These are phyloP conservation scores for Yamadazyma sp. DNA, from an alignment of 1,139 yeast species.

Conservation along the genomic window DNA sequence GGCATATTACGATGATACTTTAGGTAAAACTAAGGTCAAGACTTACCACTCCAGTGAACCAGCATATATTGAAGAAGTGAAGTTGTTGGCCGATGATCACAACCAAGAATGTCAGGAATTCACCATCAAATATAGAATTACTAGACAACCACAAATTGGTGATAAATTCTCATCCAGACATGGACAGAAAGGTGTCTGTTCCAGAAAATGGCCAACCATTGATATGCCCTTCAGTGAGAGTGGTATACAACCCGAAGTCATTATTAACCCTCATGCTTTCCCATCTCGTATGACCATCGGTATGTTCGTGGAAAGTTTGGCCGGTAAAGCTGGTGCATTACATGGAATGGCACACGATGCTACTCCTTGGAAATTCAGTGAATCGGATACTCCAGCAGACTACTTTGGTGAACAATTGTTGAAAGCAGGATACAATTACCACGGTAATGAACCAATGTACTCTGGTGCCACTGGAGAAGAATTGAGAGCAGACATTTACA, in stretches of 20 bases:
- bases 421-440: conserved; percentile 91
- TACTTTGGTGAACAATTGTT: conserved; percentile 90
- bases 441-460: conserved; percentile 98
- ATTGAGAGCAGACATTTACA: conserved; percentile 89
- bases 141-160: conserved; percentile 94
- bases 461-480: conserved; percentile 99
- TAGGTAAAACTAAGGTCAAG: conserved; percentile 88
- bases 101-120: conserved; percentile 81
- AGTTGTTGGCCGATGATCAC: conserved; percentile 84
- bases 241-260: conserved; percentile 96
- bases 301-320: conserved; percentile 97
- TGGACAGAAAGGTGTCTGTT: conserved; percentile 99
- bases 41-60: conserved; percentile 94
- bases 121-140: conserved; percentile 86
- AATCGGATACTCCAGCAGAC: conserved; percentile 94
- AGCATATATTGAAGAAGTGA: conserved; percentile 93
- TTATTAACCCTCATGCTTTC: conserved; percentile 98
- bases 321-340: conserved; percentile 97
- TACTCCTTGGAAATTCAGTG: conserved; percentile 94
- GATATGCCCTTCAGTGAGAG: conserved; percentile 97
- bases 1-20: conserved; percentile 88
- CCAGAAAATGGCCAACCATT: conserved; percentile 95
- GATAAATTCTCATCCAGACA: conserved; percentile 98
- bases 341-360: conserved; percentile 98
- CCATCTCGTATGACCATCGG: conserved; percentile 99